Evolutionary conservation across 176 grass and related monocot genomes (phyloP).

Genomic region (Rhynchospora pubera): DNA sequence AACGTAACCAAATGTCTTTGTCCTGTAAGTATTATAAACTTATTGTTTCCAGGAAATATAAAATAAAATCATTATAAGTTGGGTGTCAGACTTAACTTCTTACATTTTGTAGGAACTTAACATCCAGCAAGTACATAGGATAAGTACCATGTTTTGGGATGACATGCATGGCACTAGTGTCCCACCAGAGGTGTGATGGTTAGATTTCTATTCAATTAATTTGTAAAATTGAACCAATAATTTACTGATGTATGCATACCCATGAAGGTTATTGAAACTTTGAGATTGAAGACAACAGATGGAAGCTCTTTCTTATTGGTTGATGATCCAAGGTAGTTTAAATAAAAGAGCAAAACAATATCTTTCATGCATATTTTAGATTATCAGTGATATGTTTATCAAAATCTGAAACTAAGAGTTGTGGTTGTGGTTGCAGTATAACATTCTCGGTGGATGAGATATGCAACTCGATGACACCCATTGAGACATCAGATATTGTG

Average conservation of each 20-base stretch:
- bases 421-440: constrained; percentile 48
- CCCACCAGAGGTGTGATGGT: constrained; percentile 59
- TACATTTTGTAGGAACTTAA: constrained; percentile 60
- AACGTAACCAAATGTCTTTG: constrained; percentile 81
- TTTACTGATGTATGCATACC: constrained; percentile 35
- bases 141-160: constrained; percentile 99
- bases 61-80: constrained; percentile 17
- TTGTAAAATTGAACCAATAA: too few relatives aligned
- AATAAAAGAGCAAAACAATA: neutral
- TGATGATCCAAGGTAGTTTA: constrained; percentile 71
- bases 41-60: neutral
- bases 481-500: constrained; percentile 71
- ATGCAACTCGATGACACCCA: constrained; percentile 77
- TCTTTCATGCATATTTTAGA: neutral
- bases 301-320: constrained; percentile 84
- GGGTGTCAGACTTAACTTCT: constrained; percentile 3
- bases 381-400: neutral
- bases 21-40: constrained; percentile 54
- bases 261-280: constrained; percentile 76
- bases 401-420: neutral
- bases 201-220: neutral
- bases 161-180: constrained; percentile 81
- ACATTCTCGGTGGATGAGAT: constrained; percentile 90
- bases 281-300: constrained; percentile 65
- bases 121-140: constrained; percentile 87